These are phyloP conservation scores for Ustilago nuda DNA, from an alignment of 1,284 basidiomycete species.

Conservation along the genomic window DNA sequence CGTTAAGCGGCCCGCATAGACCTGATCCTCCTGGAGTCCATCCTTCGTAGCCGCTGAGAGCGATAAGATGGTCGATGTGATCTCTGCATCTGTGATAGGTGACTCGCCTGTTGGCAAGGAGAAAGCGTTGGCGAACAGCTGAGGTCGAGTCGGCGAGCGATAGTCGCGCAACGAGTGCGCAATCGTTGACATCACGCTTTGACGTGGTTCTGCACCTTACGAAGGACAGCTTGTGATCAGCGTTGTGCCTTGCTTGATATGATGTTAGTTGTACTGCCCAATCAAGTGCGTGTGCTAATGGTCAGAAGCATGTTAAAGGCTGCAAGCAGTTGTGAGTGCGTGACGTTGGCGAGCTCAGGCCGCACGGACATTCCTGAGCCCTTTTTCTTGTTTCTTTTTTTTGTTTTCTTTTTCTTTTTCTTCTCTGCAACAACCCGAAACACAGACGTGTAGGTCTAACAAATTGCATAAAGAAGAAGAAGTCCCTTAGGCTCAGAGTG, in stretches of 20 bases:
- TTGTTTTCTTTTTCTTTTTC: too few relatives aligned
- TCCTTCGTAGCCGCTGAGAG: slow-evolving; percentile 56
- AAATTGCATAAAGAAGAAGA: neutral
- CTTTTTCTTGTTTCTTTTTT: neutral
- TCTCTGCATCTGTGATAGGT: slow-evolving; percentile 61
- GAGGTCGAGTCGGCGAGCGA: slow-evolving; percentile 60
- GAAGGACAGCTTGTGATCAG: neutral
- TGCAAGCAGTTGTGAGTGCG: neutral
- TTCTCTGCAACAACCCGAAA: neutral
- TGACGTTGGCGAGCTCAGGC: neutral
- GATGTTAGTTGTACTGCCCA: too few relatives aligned
- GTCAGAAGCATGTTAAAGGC: neutral
- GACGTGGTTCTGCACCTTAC: too few relatives aligned
- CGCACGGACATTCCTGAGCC: neutral
- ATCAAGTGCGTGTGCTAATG: too few relatives aligned
- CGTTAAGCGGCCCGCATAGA: slow-evolving; percentile 79
- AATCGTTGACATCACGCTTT: slow-evolving; percentile 65
- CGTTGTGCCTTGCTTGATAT: too few relatives aligned
- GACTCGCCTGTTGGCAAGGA: slow-evolving; percentile 57
- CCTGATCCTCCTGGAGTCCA: slow-evolving; percentile 61
- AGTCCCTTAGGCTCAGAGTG: too few relatives aligned
- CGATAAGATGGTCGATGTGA: slow-evolving; percentile 64
- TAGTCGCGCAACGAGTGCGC: slow-evolving; percentile 68
- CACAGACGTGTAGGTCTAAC: neutral
- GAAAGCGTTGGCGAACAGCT: slow-evolving; percentile 64